Evolutionary conservation across 129 eudicot species (phyloP), one percentile per base, ranked within the genome.

Genomic region (Arctium minus): DNA sequence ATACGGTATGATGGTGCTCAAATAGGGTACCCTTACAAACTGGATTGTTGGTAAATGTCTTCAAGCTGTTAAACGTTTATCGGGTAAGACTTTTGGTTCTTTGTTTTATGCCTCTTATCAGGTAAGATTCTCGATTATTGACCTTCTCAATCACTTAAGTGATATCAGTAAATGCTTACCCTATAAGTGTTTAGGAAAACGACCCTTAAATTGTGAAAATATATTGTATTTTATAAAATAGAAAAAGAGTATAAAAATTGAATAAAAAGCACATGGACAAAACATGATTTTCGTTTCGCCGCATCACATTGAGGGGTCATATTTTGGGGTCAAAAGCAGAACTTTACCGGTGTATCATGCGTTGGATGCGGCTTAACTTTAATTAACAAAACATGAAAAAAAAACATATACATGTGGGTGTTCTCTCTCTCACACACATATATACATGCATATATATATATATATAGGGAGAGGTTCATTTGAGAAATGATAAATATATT

Each of bases 231-330:
- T 50, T 50, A 13, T 46, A 11, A 46, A 46, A 13, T 60, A 60
- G 32, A 8, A 22, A 65, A 65, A 67, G 13, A 29, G 71, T 6
- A 22, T 7, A 65, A 6, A 27, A 65, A 0, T 6, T 8, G 71
- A 29, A 67, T 6, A 27, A 67, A 29, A 67, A 22, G 32, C 32
- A n/a, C 10, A 65, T 22, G 71, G 17, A 22, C 1, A 60, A 60
- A 18, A 17, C 65, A 67, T 76, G 69, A 60, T 56, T 33, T 35
- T 60, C 73, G 27, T 33, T 3, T 31, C 37, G 73, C 72, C 81
- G 67, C 81, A 77, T 77, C 73, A 53, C 72, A 35, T 50, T 36
- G 36, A 77, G 5, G 81, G 81, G 81, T 77, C 81, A 77, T 18
- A 35, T 36, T 17, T 62, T 77, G 73, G 81, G 73, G 72, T 37